These are phyloP conservation scores for Cladosporium austrohemisphaericum DNA, from an alignment of 2,329 filamentous ascomycete species.

Conservation along the genomic window DNA sequence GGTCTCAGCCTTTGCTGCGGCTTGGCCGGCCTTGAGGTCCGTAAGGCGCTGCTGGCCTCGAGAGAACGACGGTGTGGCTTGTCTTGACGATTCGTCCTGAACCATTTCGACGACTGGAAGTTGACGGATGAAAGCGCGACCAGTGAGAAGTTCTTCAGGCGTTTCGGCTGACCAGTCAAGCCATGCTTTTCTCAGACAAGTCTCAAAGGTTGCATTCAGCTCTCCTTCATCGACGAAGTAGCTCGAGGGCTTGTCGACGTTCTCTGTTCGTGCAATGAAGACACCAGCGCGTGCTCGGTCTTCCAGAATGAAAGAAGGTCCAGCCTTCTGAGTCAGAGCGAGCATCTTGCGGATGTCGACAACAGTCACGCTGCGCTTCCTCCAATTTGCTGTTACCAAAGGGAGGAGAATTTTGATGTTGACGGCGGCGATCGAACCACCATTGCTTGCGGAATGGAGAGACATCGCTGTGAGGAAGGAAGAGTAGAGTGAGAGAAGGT, in stretches of 20 bases:
- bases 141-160: constrained; percentile 38
- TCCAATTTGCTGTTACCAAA: constrained; percentile 43
- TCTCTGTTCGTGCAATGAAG: constrained; percentile 17
- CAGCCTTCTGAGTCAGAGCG: constrained; percentile 34
- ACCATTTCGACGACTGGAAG: constrained; percentile 56
- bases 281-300: constrained; percentile 31
- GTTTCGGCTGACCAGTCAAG: constrained; percentile 34
- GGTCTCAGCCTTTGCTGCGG: constrained; percentile 22
- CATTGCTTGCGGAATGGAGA: constrained; percentile 49
- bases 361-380: constrained; percentile 43
- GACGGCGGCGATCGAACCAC: constrained; percentile 39
- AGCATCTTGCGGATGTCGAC: constrained; percentile 46
- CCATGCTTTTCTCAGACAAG: constrained; percentile 46
- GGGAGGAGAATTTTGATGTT: constrained; percentile 39
- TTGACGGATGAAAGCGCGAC: constrained; percentile 51
- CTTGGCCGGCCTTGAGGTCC: constrained; percentile 58
- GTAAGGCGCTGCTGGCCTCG: constrained; percentile 68
- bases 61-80: constrained; percentile 55
- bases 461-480: constrained; percentile 49
- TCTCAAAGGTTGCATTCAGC: constrained; percentile 50
- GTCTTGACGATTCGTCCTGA: constrained; percentile 47
- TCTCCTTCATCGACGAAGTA: constrained; percentile 33
- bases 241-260: constrained; percentile 20
- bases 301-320: constrained; percentile 25
- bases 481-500: constrained; percentile 43